Conservation (phyloP, 2,329 filamentous ascomycete genomes). For the Rhynchosporium agropyri region DNA sequence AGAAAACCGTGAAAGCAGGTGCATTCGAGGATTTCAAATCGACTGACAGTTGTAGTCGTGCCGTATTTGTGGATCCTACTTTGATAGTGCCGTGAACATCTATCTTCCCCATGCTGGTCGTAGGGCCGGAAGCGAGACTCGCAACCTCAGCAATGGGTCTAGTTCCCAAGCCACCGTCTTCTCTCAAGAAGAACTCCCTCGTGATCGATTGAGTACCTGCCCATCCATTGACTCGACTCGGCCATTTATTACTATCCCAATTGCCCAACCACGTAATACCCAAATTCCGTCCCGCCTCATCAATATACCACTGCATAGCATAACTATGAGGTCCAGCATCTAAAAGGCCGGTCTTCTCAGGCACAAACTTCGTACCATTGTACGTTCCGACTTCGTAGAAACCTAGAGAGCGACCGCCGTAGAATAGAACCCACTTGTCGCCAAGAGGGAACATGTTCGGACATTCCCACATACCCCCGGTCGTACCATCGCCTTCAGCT, state of each 20-base stretch:
- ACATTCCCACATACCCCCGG: slow-evolving; percentile 59
- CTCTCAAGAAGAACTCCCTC: slow-evolving; percentile 39
- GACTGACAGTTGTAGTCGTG: slow-evolving; percentile 36
- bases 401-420: slow-evolving; percentile 57
- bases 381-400: slow-evolving; percentile 59
- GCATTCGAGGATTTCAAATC: slow-evolving; percentile 37
- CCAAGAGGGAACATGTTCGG: slow-evolving; percentile 43
- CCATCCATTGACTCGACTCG: slow-evolving; percentile 41
- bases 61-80: slow-evolving; percentile 35
- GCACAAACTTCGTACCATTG: slow-evolving; percentile 61
- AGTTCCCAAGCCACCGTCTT: slow-evolving; percentile 39
- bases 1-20: slow-evolving; percentile 34
- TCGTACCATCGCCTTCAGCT: slow-evolving; percentile 37
- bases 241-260: slow-evolving; percentile 46
- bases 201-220: slow-evolving; percentile 40
- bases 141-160: slow-evolving; percentile 36
- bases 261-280: slow-evolving; percentile 59
- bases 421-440: slow-evolving; percentile 48
- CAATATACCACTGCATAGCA: slow-evolving; percentile 42
- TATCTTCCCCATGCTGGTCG: slow-evolving; percentile 26
- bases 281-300: slow-evolving; percentile 44
- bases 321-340: slow-evolving; percentile 48
- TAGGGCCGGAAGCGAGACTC: slow-evolving; percentile 29
- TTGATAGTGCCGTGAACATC: slow-evolving; percentile 29
- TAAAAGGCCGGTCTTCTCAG: slow-evolving; percentile 33